Percentiles rank a stretch among this genome's conserved stretches.
Evolutionary conservation across 192 early-diverging fungal species (phyloP).

Genomic region (Fimicolochytrium jonesii): DNA sequence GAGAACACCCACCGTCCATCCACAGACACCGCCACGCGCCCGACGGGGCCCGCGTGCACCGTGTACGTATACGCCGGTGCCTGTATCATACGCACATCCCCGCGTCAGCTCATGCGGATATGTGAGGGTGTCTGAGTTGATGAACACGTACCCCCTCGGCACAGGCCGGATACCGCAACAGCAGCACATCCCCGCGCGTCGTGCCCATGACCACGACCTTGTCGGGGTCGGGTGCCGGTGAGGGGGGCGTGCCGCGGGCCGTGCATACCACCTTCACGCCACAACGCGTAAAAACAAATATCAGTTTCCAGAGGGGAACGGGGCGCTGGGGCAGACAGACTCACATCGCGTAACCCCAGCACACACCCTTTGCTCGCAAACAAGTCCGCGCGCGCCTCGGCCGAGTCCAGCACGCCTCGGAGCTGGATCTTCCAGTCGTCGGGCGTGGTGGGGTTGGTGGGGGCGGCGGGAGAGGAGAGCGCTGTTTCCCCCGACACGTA

Average conservation of each 20-base stretch:
- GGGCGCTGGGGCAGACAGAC: no score
- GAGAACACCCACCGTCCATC: constrained; percentile 14
- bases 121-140: neutral
- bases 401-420: constrained; percentile 1
- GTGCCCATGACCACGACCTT: constrained; percentile 21
- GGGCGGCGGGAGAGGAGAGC: neutral
- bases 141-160: constrained; percentile 1
- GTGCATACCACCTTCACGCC: constrained; percentile 1
- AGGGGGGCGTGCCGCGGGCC: neutral
- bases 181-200: constrained; percentile 8
- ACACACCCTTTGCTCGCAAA: constrained; percentile 4
- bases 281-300: neutral
- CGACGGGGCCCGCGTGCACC: constrained; percentile 18
- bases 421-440: neutral
- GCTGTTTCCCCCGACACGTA: constrained; percentile 6
- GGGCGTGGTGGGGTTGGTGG: no score
- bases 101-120: neutral
- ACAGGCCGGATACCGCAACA: constrained; percentile 26
- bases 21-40: constrained; percentile 13
- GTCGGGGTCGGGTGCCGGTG: no score
- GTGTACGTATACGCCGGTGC: constrained; percentile 5
- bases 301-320: no score
- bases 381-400: neutral
- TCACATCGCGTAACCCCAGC: constrained; percentile 25
- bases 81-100: neutral